Evolutionary conservation across 2,329 filamentous ascomycete genomes (phyloP), one percentile per base, ranked within the genome.

Genomic region (Alternaria brassicae): DNA sequence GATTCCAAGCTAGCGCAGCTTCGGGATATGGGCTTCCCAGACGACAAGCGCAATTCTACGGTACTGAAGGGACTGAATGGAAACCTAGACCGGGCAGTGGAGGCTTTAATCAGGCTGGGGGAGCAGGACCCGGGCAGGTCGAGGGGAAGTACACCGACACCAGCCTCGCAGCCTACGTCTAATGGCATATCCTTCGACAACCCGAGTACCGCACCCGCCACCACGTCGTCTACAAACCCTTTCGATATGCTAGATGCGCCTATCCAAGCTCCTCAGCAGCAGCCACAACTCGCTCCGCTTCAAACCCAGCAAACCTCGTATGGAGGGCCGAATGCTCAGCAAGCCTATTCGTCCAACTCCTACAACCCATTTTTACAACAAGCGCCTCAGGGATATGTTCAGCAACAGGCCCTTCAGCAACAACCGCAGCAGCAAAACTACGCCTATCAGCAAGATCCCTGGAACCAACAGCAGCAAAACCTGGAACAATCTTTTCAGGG

Each of bases 21-120:
- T 57, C 86, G 88, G 55, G 93, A 97, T 56, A 96, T 98, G 93
- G 95, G 95, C 0, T 99, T 99, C 71, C 82, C 81, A 4, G 93
- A 99, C 73, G 88, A 90, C 40, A 91, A 90, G 68, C 87, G 91
- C 59, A 98, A 97, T 72, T 84, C 87, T 4, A 88, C 90, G 52
- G 88, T 97, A 25, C 81, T 99, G 17, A 93, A 93, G 74, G 90
- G 91, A 3, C 84, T 96, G 28, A 89, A 90, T 71, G 93, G 94
- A 4, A 93, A 95, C 72, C 74, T 99, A 58, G 92, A 97, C 68
- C 90, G 88, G 76, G 88, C 94, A 0, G 88, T 98, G 42, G 94
- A 98, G 77, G 87, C 92, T 17, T 79, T 99, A 71, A 87, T 95
- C 56, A 86, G 92, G 66, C 80, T 97, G 37, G 94, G 93, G 25